Evolutionary conservation across 495 filamentous ascomycete genomes (phyloP).

Genomic region (Penicillium macrosclerotiorum): DNA sequence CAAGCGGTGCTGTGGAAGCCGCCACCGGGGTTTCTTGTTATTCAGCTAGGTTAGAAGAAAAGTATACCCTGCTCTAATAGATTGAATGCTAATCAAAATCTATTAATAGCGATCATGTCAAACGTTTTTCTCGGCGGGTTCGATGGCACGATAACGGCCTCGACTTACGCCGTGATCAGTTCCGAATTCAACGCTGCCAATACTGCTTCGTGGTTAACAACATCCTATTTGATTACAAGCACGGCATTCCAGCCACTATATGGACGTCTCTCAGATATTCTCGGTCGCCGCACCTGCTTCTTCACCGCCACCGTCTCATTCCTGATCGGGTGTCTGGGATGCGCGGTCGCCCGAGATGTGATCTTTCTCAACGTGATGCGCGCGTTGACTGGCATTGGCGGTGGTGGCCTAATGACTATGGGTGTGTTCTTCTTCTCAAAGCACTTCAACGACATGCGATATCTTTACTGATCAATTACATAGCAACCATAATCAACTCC

Average conservation of each 20-base stretch:
- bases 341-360: constrained; percentile 50
- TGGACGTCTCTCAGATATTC: constrained; percentile 46
- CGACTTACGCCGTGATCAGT: constrained; percentile 64
- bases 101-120: constrained; percentile 52
- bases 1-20: constrained; percentile 32
- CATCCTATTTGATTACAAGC: constrained; percentile 60
- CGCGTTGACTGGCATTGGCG: constrained; percentile 68
- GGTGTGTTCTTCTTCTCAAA: constrained; percentile 36
- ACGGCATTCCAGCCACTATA: constrained; percentile 59
- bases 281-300: constrained; percentile 43
- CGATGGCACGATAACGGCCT: constrained; percentile 64
- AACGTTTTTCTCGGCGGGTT: constrained; percentile 67
- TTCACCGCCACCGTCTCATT: constrained; percentile 45
- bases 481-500: constrained; percentile 63
- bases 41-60: constrained; percentile 41
- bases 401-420: constrained; percentile 61
- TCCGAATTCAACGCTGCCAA: constrained; percentile 67
- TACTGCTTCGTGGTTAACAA: constrained; percentile 64
- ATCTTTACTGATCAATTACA: not conserved
- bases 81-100: not conserved
- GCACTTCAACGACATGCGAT: not conserved
- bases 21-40: constrained; percentile 43
- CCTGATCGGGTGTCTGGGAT: constrained; percentile 42
- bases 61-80: no score
- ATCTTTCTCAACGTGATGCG: constrained; percentile 73